Evolutionary conservation across 495 filamentous ascomycete genomes (phyloP), one percentile per base, ranked within the genome.

Genomic region (Beverwykella pulmonaria): DNA sequence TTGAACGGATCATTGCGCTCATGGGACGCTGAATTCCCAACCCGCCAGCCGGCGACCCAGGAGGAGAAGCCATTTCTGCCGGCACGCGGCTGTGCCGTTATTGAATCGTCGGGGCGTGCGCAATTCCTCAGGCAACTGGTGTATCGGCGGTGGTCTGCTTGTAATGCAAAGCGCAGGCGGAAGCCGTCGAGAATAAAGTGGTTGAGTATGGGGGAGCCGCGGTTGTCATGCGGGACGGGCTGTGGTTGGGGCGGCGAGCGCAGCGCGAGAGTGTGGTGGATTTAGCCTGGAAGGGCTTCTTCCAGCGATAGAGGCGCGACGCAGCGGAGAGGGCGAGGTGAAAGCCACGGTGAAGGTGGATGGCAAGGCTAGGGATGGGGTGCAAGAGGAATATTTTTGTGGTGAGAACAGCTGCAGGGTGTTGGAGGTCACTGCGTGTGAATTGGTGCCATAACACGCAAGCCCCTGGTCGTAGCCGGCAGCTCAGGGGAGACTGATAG

Each of bases 1-100:
- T 83, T 49, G 92, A 84, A 49, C 91, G 87, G 74, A 95, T 87
- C 79, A 96, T 85, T 71, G 88, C 90, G 79, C 92, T 96, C 85
- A 93, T 82, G 44, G 93, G 92, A 74, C 93, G 87, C 66, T 73
- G 73, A 74, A 84, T 82, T 60, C 82, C 72, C 12, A 34, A 34
- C 12, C 6, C 39, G 67, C 78, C 79, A 61, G 84, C 75, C 46
- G 86, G 86, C 67, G 86, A 87, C 36, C 75, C 81, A 64, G 85
- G 86, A 73, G 85, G 85, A 71, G 85, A 85, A 64, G 83, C 81
- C 83, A 86, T 86, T 30, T 23, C 56, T 56, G 61, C 41, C 54
- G 65, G 65, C 65, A 59, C 23, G 54, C 60, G 60, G 65, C 60
- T 20, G 29, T 12, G 59, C 59, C 68, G 49, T 52, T 53, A 22